Evolutionary conservation across 306 rosid genomes (phyloP).

Genomic region (Cicer judaicum): DNA sequence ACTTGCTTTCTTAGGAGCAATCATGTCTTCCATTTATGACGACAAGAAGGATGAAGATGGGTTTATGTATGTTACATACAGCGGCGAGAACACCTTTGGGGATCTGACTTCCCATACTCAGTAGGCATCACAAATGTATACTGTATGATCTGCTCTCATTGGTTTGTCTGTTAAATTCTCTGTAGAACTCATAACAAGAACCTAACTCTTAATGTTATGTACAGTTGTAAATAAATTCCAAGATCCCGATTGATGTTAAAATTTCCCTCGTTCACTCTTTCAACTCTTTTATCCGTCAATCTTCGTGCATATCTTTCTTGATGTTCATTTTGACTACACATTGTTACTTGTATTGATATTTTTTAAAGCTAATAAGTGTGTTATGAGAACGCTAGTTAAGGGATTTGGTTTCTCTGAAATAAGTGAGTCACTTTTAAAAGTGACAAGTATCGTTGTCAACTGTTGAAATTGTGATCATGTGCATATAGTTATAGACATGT

Average conservation of each 20-base stretch:
- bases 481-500: neutral
- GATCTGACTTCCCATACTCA: constrained; percentile 29
- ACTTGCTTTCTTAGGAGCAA: constrained; percentile 62
- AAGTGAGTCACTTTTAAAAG: too few relatives aligned
- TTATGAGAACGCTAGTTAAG: neutral
- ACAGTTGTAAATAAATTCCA: constrained; percentile 50
- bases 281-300: neutral
- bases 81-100: constrained; percentile 88
- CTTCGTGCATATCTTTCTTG: neutral
- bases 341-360: neutral
- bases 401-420: neutral
- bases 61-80: constrained; percentile 82
- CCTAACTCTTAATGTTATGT: constrained; percentile 48
- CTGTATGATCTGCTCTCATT: constrained; percentile 34
- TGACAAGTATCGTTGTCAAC: too few relatives aligned
- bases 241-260: constrained; percentile 39
- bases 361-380: neutral
- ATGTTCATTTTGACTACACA: neutral
- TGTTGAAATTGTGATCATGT: neutral
- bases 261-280: constrained; percentile 18
- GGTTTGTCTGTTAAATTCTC: constrained; percentile 44
- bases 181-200: constrained; percentile 47
- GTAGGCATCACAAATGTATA: constrained; percentile 27
- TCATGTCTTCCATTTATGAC: constrained; percentile 85
- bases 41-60: constrained; percentile 89